Percentiles rank a stretch among this genome's conserved stretches.
Conservation (phyloP, 192 early-diverging fungal species). For the Coemansia sp. region DNA sequence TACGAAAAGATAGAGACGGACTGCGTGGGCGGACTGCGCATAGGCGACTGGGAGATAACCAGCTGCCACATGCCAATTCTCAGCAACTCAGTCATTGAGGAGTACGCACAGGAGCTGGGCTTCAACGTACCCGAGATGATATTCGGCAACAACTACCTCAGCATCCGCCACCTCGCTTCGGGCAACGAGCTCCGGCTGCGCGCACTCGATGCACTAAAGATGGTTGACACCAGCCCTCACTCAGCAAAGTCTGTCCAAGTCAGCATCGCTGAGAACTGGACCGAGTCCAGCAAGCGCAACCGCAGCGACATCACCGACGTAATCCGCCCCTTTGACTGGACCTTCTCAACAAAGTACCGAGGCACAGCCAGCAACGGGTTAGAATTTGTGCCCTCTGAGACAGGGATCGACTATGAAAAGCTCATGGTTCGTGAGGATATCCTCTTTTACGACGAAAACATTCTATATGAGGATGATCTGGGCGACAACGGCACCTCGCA, state of each 20-base stretch:
- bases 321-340: conserved; percentile 98
- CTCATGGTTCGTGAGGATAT: conserved; percentile 84
- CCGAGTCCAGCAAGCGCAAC: conserved; percentile 67
- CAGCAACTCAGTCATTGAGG: conserved; percentile 60
- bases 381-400: conserved; percentile 32
- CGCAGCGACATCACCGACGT: conserved; percentile 74
- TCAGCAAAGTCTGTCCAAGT: conserved; percentile 81
- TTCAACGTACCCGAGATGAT: conserved; percentile 96
- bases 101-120: conserved; percentile 58
- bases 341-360: conserved; percentile 82
- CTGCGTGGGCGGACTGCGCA: conserved; percentile 39
- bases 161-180: conserved; percentile 57
- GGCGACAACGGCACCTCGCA: conserved; percentile 92
- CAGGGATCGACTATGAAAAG: conserved; percentile 75
- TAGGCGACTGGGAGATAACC: conserved; percentile 61
- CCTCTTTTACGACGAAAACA: conserved; percentile 91
- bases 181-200: conserved; percentile 62
- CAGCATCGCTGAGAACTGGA: conserved; percentile 85
- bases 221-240: conserved; percentile 69
- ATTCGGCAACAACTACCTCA: conserved; percentile 87
- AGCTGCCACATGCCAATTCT: conserved; percentile 64
- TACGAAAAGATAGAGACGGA: conserved; percentile 45
- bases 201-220: conserved; percentile 74
- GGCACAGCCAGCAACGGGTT: conserved; percentile 58
- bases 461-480: conserved; percentile 96